These are phyloP conservation scores for Lobosporangium transversale DNA, from an alignment of 192 early-diverging fungal species.

Conservation along the genomic window DNA sequence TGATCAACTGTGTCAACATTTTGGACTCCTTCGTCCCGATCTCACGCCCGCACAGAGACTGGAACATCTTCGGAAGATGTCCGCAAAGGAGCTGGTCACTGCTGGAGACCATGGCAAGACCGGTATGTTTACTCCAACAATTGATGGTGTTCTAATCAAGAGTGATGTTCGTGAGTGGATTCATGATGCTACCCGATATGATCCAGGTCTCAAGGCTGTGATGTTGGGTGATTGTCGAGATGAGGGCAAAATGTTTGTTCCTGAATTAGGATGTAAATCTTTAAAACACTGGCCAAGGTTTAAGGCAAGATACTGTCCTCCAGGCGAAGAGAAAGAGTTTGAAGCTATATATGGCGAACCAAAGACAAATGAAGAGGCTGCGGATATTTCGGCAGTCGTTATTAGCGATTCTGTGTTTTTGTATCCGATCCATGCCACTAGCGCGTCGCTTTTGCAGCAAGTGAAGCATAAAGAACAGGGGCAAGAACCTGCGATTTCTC, in stretches of 20 bases:
- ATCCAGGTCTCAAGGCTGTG: constrained; percentile 29
- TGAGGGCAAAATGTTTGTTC: constrained; percentile 38
- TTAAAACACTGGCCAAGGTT: constrained; percentile 45
- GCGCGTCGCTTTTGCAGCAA: neutral
- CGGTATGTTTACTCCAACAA: constrained; percentile 37
- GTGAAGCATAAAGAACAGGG: neutral
- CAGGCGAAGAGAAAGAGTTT: constrained; percentile 37
- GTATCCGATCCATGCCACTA: constrained; percentile 33
- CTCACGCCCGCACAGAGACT: constrained; percentile 13
- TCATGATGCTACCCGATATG: constrained; percentile 34
- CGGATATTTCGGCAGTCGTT: constrained; percentile 15
- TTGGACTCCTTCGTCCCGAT: constrained; percentile 4
- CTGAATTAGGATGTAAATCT: constrained; percentile 20
- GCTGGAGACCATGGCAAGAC: constrained; percentile 22
- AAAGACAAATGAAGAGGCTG: constrained; percentile 27
- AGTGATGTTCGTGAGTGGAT: constrained; percentile 22
- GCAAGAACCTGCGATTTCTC: neutral
- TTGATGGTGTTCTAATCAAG: constrained; percentile 32
- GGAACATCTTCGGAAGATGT: constrained; percentile 11
- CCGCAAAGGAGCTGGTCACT: constrained; percentile 35
- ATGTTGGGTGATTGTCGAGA: constrained; percentile 47
- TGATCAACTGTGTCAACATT: constrained; percentile 26
- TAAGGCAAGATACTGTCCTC: constrained; percentile 26
- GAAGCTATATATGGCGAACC: constrained; percentile 34
- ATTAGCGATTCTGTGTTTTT: constrained; percentile 22